phyloP scores from a whole-genome alignment of 140 eudicot species.

The Flaveria floridana region DNA sequence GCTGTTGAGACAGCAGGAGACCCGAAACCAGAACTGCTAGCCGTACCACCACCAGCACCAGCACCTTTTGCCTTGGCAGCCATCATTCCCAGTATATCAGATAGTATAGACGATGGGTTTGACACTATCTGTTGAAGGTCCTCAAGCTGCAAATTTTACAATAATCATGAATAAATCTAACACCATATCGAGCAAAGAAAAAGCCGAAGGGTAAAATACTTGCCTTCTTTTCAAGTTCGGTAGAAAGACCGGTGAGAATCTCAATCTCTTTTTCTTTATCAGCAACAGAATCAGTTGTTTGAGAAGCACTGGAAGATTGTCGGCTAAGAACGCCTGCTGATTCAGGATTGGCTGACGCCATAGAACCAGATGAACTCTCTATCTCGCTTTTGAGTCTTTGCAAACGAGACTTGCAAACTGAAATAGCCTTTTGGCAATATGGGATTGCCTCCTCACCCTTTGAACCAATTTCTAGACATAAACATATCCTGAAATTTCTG shows the following conservation, averaged over 20 bases:
- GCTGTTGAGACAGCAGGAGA: constrained; percentile 67
- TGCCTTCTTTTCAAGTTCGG: constrained; percentile 90
- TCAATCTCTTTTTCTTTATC: constrained; percentile 72
- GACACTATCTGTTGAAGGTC: constrained; percentile 81
- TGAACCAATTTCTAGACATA: constrained; percentile 80
- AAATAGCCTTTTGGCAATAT: constrained; percentile 83
- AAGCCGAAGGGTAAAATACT: constrained; percentile 10
- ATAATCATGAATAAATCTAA: not conserved
- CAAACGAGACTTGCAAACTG: constrained; percentile 75
- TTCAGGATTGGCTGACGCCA: constrained; percentile 39
- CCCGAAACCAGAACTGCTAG: constrained; percentile 44
- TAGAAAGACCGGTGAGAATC: constrained; percentile 61
- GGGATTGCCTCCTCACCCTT: constrained; percentile 90
- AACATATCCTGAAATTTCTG: constrained; percentile 92
- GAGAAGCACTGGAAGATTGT: constrained; percentile 50
- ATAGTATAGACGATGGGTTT: constrained; percentile 76
- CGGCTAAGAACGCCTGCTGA: constrained; percentile 34
- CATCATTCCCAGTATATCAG: constrained; percentile 70
- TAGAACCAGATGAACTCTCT: constrained; percentile 37
- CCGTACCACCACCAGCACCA: constrained; percentile 15
- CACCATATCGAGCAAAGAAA: not conserved
- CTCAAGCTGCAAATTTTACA: constrained; percentile 66
- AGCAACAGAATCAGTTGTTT: constrained; percentile 43
- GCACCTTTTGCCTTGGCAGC: constrained; percentile 62
- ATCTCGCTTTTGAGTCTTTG: constrained; percentile 61